A percentile compares a stretch with the other conserved stretches of the same genome.
Evolutionary conservation across 2,329 filamentous ascomycete species (phyloP).

Genomic region (Tothia fuscella): DNA sequence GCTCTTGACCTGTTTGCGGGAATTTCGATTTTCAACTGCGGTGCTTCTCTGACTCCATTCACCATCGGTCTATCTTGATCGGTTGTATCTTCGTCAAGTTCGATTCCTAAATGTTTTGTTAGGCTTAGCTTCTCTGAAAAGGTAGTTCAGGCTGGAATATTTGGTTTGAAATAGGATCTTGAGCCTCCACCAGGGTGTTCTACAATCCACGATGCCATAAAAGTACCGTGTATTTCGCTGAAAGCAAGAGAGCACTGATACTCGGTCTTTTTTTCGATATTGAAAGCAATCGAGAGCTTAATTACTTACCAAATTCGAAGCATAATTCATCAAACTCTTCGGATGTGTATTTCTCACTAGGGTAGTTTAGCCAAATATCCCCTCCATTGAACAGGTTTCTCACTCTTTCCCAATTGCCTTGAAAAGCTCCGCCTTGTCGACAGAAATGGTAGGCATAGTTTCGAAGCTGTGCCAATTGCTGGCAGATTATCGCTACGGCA

Average conservation of each 20-base stretch:
- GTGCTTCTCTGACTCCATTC: slow-evolving; percentile 70
- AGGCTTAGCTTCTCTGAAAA: no score
- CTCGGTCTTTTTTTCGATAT: no score
- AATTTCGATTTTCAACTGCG: slow-evolving; percentile 96
- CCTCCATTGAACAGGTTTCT: slow-evolving; percentile 20
- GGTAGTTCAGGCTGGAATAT: no score
- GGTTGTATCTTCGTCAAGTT: slow-evolving; percentile 79
- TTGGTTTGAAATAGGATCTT: no score
- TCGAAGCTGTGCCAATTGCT: background rate
- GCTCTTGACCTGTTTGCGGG: slow-evolving; percentile 72
- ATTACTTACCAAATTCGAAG: slow-evolving; percentile 72
- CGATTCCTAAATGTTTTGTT: slow-evolving; percentile 47
- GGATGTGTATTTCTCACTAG: slow-evolving; percentile 58
- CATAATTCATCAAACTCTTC: slow-evolving; percentile 94
- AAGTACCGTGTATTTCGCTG: no score
- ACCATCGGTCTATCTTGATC: slow-evolving; percentile 60
- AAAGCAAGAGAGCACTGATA: no score
- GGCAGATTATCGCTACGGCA: no score
- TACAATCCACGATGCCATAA: no score
- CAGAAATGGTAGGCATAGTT: slow-evolving; percentile 88
- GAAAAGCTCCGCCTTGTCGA: slow-evolving; percentile 93
- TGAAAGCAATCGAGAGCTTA: no score
- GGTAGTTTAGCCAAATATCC: slow-evolving; percentile 17
- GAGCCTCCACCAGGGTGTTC: no score
- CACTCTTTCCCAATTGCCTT: slow-evolving; percentile 83